Base-by-base conservation (phyloP, 2,329 filamentous ascomycete genomes). In the Colletotrichum euphorbiae region DNA sequence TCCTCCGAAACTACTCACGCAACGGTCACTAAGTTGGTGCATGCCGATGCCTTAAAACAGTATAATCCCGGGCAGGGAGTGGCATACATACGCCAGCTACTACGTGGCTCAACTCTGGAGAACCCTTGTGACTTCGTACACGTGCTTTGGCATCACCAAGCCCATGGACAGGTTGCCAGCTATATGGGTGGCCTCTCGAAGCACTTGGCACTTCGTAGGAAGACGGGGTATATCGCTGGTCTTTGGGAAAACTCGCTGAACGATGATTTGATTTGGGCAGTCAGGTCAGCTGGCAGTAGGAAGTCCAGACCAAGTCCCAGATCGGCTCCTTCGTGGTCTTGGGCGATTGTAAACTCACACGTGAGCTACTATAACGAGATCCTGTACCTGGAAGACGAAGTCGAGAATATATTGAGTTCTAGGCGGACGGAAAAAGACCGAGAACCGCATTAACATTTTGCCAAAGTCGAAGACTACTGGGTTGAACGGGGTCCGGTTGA, bases 141-240 rank as follows among this genome's bases (percentile, higher is more conserved):
- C 38, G 1, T 17, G 36, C 9, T 52, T 70, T 8, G 38, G 45
- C 24, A 42, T 69, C 6, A 69, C 69, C 13, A 56, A 62, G 51
- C 4, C 13, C 3, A 11, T 11, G 15, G 69, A 70, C 38, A 31
- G 57, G 3, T 40, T 70, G n/a, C n/a, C n/a, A n/a, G n/a, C n/a
- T 61, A 65, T 9, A 58, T 69, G 33, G 64, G 60, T 11, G 65
- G 69, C 17, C 56, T 70, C 48, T 65, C 69, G 43, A 69, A 55
- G 40, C 36, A 66, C 17, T 62, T 70, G 60, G 51, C 56, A 9
- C 21, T 15, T 11, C 17, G 63, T n/a, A 36, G 64, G 36, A 57
- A 50, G 12, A 36, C 48, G 6, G 50, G 24, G 7, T 69, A 69
- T 45, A 38, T 70, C 4, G 60, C 69, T 11, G 69, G 69, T 6